phyloP scores from a whole-genome alignment of 495 filamentous ascomycete species.

The Daldinia decipiens region DNA sequence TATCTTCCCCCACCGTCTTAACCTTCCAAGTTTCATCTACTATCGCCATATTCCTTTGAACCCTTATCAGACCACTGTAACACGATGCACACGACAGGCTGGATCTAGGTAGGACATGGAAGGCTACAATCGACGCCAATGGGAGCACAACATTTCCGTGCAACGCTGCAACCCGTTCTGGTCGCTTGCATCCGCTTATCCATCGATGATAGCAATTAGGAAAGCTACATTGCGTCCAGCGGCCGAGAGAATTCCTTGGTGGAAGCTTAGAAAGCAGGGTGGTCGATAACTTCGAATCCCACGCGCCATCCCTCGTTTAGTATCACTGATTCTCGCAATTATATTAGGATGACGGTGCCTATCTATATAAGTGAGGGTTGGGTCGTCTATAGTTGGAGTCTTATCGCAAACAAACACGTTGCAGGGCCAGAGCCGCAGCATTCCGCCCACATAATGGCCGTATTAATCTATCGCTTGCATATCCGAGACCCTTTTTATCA shows the following conservation, averaged over 20 bases:
- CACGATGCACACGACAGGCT: slow-evolving; percentile 32
- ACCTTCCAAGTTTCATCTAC: not conserved
- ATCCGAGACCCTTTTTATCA: slow-evolving; percentile 36
- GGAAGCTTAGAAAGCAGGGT: slow-evolving; percentile 18
- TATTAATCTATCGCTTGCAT: slow-evolving; percentile 37
- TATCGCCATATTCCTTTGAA: not conserved
- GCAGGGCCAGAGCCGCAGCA: slow-evolving; percentile 31
- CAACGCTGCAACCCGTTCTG: slow-evolving; percentile 23
- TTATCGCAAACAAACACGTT: slow-evolving; percentile 28
- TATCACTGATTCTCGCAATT: slow-evolving; percentile 19
- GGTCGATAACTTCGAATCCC: not conserved
- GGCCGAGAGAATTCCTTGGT: slow-evolving; percentile 28
- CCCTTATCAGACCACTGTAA: slow-evolving; percentile 21
- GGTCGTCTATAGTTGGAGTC: slow-evolving; percentile 26
- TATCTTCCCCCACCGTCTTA: not conserved
- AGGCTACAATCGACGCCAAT: slow-evolving; percentile 13
- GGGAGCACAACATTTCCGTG: slow-evolving; percentile 24
- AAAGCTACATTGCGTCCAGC: slow-evolving; percentile 19
- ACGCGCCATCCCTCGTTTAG: not conserved
- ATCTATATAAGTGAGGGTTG: slow-evolving; percentile 19
- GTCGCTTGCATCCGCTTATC: slow-evolving; percentile 25
- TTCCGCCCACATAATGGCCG: slow-evolving; percentile 26
- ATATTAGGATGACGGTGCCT: slow-evolving; percentile 36
- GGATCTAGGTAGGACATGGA: slow-evolving; percentile 37
- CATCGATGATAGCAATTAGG: slow-evolving; percentile 31